These are phyloP conservation scores for Thymus quinquecostatus DNA, from an alignment of 257 asterid species.

Conservation along the genomic window DNA sequence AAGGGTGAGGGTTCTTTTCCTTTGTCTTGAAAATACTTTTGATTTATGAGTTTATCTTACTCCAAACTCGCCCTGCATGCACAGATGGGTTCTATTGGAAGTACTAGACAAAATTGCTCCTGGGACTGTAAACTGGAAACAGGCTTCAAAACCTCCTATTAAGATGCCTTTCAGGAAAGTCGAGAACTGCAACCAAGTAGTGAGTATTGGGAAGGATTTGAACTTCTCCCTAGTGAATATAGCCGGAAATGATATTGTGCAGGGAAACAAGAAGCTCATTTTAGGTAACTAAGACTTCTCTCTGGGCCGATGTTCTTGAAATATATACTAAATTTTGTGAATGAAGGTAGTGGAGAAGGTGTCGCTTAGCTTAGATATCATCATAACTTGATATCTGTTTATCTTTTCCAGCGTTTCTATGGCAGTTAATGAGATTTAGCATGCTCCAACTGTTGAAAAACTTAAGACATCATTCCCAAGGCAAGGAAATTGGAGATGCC, in stretches of 20 bases:
- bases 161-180: constrained; percentile 88
- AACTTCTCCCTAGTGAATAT: constrained; percentile 89
- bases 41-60: constrained; percentile 19
- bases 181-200: constrained; percentile 90
- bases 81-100: constrained; percentile 82
- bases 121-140: constrained; percentile 82
- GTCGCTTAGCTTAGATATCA: not conserved
- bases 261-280: constrained; percentile 94
- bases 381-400: constrained; percentile 9
- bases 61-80: constrained; percentile 29
- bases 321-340: not conserved
- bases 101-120: constrained; percentile 72
- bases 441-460: constrained; percentile 71
- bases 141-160: constrained; percentile 84
- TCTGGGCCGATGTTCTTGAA: not conserved
- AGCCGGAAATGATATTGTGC: constrained; percentile 90
- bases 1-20: constrained; percentile 57
- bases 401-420: constrained; percentile 61
- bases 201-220: constrained; percentile 76
- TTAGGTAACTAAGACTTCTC: constrained; percentile 49
- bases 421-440: constrained; percentile 95
- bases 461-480: constrained; percentile 39
- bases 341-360: not conserved
- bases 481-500: constrained; percentile 34
- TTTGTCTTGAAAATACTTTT: constrained; percentile 14